Base-by-base conservation (phyloP, 345 rosid genomes). In the Iberis pinnata region DNA sequence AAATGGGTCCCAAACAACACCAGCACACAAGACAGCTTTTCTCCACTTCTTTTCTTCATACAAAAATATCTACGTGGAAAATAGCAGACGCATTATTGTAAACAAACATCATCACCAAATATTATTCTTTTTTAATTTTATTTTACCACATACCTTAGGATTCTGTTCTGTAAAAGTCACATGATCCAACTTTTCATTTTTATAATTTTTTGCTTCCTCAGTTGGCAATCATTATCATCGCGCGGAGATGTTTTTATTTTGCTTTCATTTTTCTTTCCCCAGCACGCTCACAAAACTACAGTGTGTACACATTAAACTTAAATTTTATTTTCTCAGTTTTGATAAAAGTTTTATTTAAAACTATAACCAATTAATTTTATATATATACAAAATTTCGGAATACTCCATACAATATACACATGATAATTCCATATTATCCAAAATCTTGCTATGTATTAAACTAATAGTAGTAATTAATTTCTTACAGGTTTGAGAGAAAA, bases 141-240 rank as follows among this genome's bases (percentile, higher is more conserved):
- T 58, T 58, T 27, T 33, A 45, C 59, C 60, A 52, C 70, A 66
- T 66, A 51, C 65, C 70, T 66, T 66, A 66, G 65, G 70, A 66
- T 58, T 66, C 65, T 59, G 55, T 52, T 66, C 65, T 66, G 70
- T 59, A 66, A 66, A 66, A 66, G 70, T 66, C 65, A 66, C 70
- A 66, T 66, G 70, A 66, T 58, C 70, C 70, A 66, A 66, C 65
- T 66, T 52, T 58, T 56, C 36, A 43, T 36, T 66, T 29, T 29
- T 29, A 2, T 58, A 42, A 66, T 58, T 11, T 58, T 58, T 66
- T 66, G 65, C 65, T 38, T 58, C 70, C 60, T 66, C 65, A 43
- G 29, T 51, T 66, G 70, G 70, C 60, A 66, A 66, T 66, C 70
- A 66, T 66, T 66, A 58, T 58, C 70, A 53, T 59, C 55, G 37